A percentile compares a stretch with the other conserved stretches of the same genome.
Conservation (phyloP, 1,284 basidiomycete genomes). For the Vanrija sp. region DNA sequence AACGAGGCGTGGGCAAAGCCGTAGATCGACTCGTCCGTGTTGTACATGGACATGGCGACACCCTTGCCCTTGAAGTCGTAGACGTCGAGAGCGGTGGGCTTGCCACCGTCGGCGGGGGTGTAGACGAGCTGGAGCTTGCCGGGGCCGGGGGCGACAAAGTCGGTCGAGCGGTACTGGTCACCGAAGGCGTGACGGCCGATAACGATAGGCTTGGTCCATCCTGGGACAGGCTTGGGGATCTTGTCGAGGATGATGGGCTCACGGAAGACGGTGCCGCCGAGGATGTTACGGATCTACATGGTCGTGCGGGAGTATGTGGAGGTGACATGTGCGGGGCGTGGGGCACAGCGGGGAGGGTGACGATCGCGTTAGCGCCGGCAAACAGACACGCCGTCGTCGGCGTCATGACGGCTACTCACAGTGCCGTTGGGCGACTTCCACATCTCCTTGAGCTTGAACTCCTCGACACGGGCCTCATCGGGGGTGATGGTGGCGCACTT, state of each 20-base stretch:
- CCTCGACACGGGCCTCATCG: constrained; percentile 65
- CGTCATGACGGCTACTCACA: constrained; percentile 51
- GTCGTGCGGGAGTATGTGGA: not conserved
- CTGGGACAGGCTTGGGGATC: constrained; percentile 89
- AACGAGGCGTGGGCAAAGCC: constrained; percentile 97
- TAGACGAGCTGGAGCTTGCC: constrained; percentile 88
- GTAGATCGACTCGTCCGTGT: constrained; percentile 87
- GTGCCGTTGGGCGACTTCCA: constrained; percentile 94
- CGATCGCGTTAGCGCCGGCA: too few species aligned
- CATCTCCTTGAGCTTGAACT: constrained; percentile 98
- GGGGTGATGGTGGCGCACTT: constrained; percentile 97
- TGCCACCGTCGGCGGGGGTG: constrained; percentile 68
- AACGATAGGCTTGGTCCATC: constrained; percentile 94
- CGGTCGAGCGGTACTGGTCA: constrained; percentile 93
- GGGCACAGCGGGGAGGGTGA: too few species aligned
- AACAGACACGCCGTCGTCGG: too few species aligned
- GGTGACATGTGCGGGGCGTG: too few species aligned
- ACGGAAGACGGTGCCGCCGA: constrained; percentile 97
- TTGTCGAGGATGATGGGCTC: constrained; percentile 91
- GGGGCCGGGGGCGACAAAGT: constrained; percentile 78
- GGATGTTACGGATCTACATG: constrained; percentile 85
- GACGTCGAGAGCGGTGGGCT: constrained; percentile 65
- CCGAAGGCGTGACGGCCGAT: constrained; percentile 98
- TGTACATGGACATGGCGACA: constrained; percentile 91
- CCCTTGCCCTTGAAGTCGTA: constrained; percentile 87